These are phyloP conservation scores for Rosa chinensis DNA, from an alignment of 306 rosid species.

Conservation along the genomic window DNA sequence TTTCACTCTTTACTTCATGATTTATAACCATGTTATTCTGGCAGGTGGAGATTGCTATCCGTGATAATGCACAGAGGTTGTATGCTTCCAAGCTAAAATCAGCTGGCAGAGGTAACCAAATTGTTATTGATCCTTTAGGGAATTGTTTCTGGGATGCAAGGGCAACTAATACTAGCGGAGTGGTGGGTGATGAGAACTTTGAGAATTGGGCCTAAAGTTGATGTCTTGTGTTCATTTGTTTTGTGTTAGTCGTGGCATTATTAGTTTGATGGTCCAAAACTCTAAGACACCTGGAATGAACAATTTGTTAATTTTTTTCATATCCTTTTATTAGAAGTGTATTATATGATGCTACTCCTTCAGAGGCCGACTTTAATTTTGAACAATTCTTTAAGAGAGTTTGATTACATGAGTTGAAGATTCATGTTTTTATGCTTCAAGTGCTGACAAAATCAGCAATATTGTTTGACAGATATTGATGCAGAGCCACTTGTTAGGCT, in stretches of 20 bases:
- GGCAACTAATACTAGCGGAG: background rate
- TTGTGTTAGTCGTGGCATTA: background rate
- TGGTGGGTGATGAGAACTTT: background rate
- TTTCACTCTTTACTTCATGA: slow-evolving; percentile 24
- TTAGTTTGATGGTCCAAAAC: background rate
- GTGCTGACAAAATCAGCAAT: slow-evolving; percentile 26
- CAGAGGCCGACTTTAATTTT: background rate
- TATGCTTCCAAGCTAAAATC: slow-evolving; percentile 78
- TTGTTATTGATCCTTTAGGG: slow-evolving; percentile 16
- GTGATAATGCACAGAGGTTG: slow-evolving; percentile 89
- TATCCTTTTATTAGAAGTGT: background rate
- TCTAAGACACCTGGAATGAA: background rate
- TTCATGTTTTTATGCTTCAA: slow-evolving; percentile 3
- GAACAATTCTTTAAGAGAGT: background rate
- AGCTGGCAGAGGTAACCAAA: slow-evolving; percentile 72
- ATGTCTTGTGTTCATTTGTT: background rate
- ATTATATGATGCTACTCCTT: background rate
- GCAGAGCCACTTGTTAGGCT: slow-evolving; percentile 68
- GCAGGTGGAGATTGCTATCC: slow-evolving; percentile 90
- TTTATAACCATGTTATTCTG: slow-evolving; percentile 16
- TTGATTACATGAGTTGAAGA: background rate
- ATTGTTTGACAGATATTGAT: slow-evolving; percentile 52
- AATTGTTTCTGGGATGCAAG: background rate
- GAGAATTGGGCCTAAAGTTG: background rate
- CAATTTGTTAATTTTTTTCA: background rate